phyloP scores from a whole-genome alignment of 176 grass and related monocot species.

The Oryza longistaminata region DNA sequence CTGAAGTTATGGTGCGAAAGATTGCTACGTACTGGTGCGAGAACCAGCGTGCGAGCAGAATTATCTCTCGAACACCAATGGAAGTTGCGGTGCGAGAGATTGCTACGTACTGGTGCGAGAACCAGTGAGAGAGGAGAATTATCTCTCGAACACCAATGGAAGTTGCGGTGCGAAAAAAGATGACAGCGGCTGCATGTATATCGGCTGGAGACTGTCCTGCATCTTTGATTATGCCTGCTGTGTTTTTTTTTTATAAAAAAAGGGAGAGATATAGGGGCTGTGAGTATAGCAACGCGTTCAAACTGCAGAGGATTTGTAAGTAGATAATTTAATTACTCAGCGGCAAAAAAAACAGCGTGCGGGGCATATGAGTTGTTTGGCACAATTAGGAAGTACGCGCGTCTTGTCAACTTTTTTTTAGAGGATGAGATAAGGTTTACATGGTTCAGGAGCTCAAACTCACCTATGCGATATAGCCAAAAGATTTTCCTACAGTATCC shows the following conservation, averaged over 20 bases:
- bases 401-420: background rate
- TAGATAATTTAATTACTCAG: background rate
- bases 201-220: too few relatives aligned
- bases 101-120: too few relatives aligned
- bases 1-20: too few relatives aligned
- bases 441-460: background rate
- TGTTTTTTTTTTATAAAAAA: background rate
- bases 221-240: background rate
- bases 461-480: too few relatives aligned
- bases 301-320: background rate
- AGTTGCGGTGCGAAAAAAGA: too few relatives aligned
- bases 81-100: too few relatives aligned
- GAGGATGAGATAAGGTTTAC: background rate
- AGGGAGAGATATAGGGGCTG: background rate
- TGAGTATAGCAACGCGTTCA: slow-evolving; percentile 33
- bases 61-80: too few relatives aligned
- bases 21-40: too few relatives aligned
- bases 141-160: too few relatives aligned
- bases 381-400: background rate
- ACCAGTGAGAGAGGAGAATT: too few relatives aligned
- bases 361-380: background rate
- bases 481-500: too few relatives aligned
- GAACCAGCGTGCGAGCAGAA: too few relatives aligned
- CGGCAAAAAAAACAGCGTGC: background rate
- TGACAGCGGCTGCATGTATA: slow-evolving; percentile 43